These are phyloP conservation scores for Salix koriyanagi DNA, from an alignment of 345 rosid species.

Conservation along the genomic window DNA sequence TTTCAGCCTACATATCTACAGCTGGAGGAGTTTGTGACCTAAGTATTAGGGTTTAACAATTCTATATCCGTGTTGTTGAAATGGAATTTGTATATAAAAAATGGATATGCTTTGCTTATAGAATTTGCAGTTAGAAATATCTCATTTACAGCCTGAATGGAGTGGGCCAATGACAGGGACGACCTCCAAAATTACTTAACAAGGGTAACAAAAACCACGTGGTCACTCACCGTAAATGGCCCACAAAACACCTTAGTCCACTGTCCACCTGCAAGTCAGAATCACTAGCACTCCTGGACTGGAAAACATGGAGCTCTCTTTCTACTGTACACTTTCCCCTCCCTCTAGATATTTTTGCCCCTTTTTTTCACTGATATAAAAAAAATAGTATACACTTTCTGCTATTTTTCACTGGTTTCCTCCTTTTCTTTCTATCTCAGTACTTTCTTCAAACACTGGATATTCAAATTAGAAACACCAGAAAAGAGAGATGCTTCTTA, in stretches of 20 bases:
- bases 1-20: too few relatives aligned
- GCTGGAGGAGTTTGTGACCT: too few relatives aligned
- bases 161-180: neutral
- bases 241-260: neutral
- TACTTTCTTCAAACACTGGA: conserved; percentile 10
- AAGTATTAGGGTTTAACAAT: too few relatives aligned
- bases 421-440: neutral
- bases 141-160: neutral
- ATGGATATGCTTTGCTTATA: neutral
- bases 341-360: neutral
- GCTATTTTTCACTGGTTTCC: neutral
- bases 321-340: neutral
- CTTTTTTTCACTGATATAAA: neutral
- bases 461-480: neutral
- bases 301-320: too few relatives aligned
- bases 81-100: too few relatives aligned
- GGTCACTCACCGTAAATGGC: neutral
- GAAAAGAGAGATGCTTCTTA: conserved; percentile 1
- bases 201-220: neutral
- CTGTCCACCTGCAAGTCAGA: neutral
- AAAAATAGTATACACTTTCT: neutral
- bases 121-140: neutral
- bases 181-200: neutral
- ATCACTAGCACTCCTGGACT: neutral
- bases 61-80: too few relatives aligned